Conservation (phyloP, 2,329 filamentous ascomycete genomes). For the Cercospora sp. region DNA sequence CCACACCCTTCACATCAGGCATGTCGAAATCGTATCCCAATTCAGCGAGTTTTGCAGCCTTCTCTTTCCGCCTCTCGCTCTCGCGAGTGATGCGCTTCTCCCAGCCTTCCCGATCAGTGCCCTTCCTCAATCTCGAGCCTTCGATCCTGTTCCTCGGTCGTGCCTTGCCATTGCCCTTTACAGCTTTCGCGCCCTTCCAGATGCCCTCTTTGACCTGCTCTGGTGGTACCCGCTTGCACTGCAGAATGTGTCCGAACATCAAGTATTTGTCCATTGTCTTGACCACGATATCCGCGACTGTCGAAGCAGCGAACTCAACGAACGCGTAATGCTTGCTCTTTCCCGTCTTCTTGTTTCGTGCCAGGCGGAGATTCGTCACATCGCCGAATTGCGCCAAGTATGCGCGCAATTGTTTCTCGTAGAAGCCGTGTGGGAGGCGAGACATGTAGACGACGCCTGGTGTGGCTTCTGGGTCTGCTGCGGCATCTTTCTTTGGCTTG, state of each 20-base stretch:
- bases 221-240: slow-evolving; percentile 74
- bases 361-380: slow-evolving; percentile 76
- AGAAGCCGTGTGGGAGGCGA: slow-evolving; percentile 92
- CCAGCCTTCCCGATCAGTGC: slow-evolving; percentile 75
- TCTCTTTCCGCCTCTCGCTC: slow-evolving; percentile 65
- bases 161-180: slow-evolving; percentile 74
- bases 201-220: slow-evolving; percentile 77
- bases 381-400: slow-evolving; percentile 94
- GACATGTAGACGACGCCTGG: slow-evolving; percentile 87
- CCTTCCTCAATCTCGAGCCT: slow-evolving; percentile 70
- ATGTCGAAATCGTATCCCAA: slow-evolving; percentile 81
- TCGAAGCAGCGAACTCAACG: slow-evolving; percentile 75
- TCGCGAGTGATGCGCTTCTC: slow-evolving; percentile 71
- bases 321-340: slow-evolving; percentile 93
- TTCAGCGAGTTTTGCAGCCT: slow-evolving; percentile 72
- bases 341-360: slow-evolving; percentile 88
- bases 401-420: slow-evolving; percentile 88
- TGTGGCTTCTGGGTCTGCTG: slow-evolving; percentile 49
- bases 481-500: slow-evolving; percentile 49
- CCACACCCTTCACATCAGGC: slow-evolving; percentile 67
- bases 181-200: slow-evolving; percentile 67
- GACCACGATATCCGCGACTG: slow-evolving; percentile 86
- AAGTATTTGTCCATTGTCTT: slow-evolving; percentile 98
- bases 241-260: slow-evolving; percentile 89
- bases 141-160: slow-evolving; percentile 87